Evolutionary conservation across 176 grass and related monocot species (phyloP), one percentile per base, ranked within the genome.

Genomic region (Oryza brachyantha): DNA sequence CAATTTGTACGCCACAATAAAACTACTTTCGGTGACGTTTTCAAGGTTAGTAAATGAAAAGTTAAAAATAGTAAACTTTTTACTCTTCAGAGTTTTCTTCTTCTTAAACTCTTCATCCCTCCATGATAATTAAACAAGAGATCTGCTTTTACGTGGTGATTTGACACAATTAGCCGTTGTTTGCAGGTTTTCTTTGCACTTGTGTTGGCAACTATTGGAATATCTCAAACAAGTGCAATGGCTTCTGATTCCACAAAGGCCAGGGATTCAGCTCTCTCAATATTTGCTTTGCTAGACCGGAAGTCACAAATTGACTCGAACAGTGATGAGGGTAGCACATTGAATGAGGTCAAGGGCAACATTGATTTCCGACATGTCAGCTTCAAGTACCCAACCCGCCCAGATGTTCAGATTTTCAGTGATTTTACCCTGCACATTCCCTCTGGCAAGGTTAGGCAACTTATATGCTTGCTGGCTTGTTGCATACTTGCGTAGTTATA

Each of bases 101-200:
- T 80, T 69, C 32, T 35, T 66, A n/a, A 64, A 42, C 57, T 65
- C 21, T 28, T 59, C 65, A 37, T 75, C 16, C 10, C 13, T 73
- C 35, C 48, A 58, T 72, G n/a, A n/a, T n/a, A n/a, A n/a, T n/a
- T n/a, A 75, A 86, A 24, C 21, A n/a, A 1, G 73, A 21, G 41
- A 37, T 41, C n/a, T 39, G 24, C 17, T 70, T 66, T 31, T 31
- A 59, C 1, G 7, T n/a, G 1, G 57, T 36, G 35, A 41, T 72
- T 70, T 83, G 42, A 83, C 27, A 61, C 25, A 66, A 17, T 13
- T 41, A 75, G 5, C n/a, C 38, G 27, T 79, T n/a, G 43, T 13
- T 86, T 77, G 38, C 65, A 96, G 93, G 93, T 96, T 37, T 92
- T 90, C 75, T 96, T 96, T 82, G 90, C 90, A 29, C 48, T 96